phyloP scores from a whole-genome alignment of 768 basidiomycete species.

The Coprinopsis sp. region DNA sequence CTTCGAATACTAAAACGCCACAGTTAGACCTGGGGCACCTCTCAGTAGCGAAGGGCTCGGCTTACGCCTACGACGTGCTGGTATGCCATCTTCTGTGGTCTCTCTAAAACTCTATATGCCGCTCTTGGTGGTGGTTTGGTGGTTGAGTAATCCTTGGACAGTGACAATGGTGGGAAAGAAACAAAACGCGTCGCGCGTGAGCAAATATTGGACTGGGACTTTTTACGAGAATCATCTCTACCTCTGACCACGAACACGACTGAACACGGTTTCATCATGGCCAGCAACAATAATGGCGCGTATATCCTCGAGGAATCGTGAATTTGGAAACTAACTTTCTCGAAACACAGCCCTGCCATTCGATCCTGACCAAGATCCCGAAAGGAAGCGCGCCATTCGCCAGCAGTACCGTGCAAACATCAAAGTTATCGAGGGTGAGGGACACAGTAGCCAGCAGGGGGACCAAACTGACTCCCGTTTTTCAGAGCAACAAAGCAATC shows the following conservation, averaged over 20 bases:
- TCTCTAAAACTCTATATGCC: no score
- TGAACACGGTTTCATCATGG: background rate
- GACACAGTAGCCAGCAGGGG: background rate
- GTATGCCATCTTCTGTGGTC: no score
- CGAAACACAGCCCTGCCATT: conserved; percentile 43
- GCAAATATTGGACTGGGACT: no score
- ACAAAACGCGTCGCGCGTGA: no score
- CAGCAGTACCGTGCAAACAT: conserved; percentile 68
- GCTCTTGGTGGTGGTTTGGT: no score
- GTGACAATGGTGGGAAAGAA: no score
- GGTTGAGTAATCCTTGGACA: no score
- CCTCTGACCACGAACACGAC: background rate
- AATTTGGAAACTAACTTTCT: no score
- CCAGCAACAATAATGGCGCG: conserved; percentile 4
- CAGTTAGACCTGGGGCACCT: background rate
- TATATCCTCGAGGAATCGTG: background rate
- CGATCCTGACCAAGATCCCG: conserved; percentile 82
- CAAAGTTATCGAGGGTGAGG: conserved; percentile 58
- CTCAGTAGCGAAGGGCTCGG: background rate
- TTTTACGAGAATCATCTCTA: no score
- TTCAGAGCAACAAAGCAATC: conserved; percentile 44
- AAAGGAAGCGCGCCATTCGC: conserved; percentile 70
- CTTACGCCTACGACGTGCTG: no score
- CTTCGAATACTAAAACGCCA: conserved; percentile 63
- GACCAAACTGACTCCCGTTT: background rate